These are phyloP conservation scores for Podochytrium sp. DNA, from an alignment of 192 early-diverging fungal species.

Conservation along the genomic window DNA sequence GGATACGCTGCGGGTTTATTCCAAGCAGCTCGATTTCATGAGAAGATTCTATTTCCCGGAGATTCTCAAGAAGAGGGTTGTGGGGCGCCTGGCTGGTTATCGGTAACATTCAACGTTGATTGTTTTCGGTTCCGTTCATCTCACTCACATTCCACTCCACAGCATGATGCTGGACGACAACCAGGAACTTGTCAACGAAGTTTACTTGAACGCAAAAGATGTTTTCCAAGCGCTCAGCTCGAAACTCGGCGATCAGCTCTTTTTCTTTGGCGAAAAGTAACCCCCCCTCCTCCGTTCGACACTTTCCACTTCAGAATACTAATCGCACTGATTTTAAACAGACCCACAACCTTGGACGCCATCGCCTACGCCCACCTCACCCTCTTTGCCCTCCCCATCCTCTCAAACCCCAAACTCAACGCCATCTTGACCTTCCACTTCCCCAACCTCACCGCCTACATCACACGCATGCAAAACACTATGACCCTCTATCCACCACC, in stretches of 20 bases:
- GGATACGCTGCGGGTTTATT: conserved; percentile 73
- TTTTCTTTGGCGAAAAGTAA: conserved; percentile 80
- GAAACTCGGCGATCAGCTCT: conserved; percentile 76
- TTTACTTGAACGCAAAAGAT: conserved; percentile 72
- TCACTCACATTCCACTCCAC: too few relatives aligned
- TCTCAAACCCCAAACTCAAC: conserved; percentile 71
- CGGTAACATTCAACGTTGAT: conserved; percentile 21
- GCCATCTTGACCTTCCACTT: conserved; percentile 70
- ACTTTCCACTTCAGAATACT: not conserved
- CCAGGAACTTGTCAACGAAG: conserved; percentile 38
- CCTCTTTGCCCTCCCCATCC: conserved; percentile 73
- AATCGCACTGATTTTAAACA: conserved; percentile 24
- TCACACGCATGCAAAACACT: conserved; percentile 58
- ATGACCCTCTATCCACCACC: conserved; percentile 41
- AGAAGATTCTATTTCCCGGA: conserved; percentile 70
- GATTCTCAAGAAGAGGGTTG: conserved; percentile 74
- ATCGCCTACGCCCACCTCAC: conserved; percentile 84
- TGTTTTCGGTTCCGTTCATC: not conserved
- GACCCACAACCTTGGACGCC: conserved; percentile 77
- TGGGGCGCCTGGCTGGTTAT: conserved; percentile 65
- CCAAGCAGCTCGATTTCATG: conserved; percentile 70
- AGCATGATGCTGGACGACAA: conserved; percentile 54
- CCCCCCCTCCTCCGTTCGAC: not conserved
- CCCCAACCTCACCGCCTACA: conserved; percentile 66
- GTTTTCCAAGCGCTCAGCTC: conserved; percentile 67